A percentile compares a stretch with the other conserved stretches of the same genome.
Evolutionary conservation across 768 basidiomycete genomes (phyloP).

Genomic region (Amanita muscaria): DNA sequence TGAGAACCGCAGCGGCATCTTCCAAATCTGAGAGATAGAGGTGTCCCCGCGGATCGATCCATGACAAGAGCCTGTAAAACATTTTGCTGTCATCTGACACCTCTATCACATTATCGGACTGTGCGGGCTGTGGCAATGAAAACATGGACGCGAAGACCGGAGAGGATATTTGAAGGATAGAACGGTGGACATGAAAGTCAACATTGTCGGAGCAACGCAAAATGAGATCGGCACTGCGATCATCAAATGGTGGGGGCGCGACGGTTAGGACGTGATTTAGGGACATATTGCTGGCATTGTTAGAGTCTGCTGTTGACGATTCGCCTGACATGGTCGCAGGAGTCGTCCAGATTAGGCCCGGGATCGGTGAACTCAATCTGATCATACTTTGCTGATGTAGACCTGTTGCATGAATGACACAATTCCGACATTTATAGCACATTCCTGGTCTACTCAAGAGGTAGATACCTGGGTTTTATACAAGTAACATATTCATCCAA

Average conservation of each 20-base stretch:
- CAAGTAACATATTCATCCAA: too few species aligned
- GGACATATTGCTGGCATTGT: too few species aligned
- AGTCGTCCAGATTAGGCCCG: too few species aligned
- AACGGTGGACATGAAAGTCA: slow-evolving; percentile 5
- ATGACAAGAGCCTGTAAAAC: slow-evolving; percentile 4
- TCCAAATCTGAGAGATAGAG: background rate
- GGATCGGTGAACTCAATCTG: too few species aligned
- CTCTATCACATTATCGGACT: slow-evolving; percentile 1
- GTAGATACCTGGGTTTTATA: too few species aligned
- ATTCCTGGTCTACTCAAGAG: too few species aligned
- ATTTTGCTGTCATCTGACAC: slow-evolving; percentile 1
- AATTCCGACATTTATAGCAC: too few species aligned
- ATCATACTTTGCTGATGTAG: too few species aligned
- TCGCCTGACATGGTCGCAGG: too few species aligned
- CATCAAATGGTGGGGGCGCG: slow-evolving; percentile 5
- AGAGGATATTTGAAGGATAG: slow-evolving; percentile 3
- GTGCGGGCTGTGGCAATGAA: slow-evolving; percentile 2
- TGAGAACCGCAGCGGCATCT: background rate
- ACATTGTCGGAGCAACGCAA: slow-evolving; percentile 3
- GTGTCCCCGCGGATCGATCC: slow-evolving; percentile 5
- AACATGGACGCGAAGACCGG: slow-evolving; percentile 6
- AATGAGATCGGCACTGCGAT: slow-evolving; percentile 1
- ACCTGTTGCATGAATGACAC: too few species aligned
- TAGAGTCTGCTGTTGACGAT: too few species aligned
- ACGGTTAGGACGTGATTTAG: too few species aligned